Evolutionary conservation across 768 basidiomycete species (phyloP).

Genomic region (Lentinula raphanica): DNA sequence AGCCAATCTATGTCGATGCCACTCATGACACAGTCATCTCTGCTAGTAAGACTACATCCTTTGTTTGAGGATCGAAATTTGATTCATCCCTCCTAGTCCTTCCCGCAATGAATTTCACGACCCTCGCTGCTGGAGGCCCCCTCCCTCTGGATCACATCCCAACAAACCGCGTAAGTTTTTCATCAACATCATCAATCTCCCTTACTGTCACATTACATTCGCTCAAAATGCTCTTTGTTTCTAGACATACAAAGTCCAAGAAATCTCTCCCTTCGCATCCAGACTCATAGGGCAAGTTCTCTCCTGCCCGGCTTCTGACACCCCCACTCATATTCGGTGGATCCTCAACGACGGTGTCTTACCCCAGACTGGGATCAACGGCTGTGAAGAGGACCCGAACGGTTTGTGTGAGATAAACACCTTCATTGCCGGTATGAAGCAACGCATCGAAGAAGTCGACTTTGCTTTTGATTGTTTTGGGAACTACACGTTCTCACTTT

Average conservation of each 20-base stretch:
- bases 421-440: conserved; percentile 55
- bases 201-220: background rate
- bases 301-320: conserved; percentile 27
- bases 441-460: conserved; percentile 52
- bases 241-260: conserved; percentile 26
- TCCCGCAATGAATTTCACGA: conserved; percentile 70
- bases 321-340: conserved; percentile 50
- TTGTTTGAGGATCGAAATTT: background rate
- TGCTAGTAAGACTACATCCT: conserved; percentile 50
- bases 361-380: conserved; percentile 59
- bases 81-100: conserved; percentile 35
- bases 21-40: conserved; percentile 70
- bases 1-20: conserved; percentile 66
- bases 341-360: conserved; percentile 72
- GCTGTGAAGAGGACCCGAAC: conserved; percentile 49
- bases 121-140: conserved; percentile 55
- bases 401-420: conserved; percentile 59
- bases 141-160: conserved; percentile 60
- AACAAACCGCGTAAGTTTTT: conserved; percentile 44
- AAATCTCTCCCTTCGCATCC: conserved; percentile 30
- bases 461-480: conserved; percentile 58
- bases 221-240: conserved; percentile 31
- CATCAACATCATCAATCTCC: conserved; percentile 38
- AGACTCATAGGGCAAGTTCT: conserved; percentile 42
- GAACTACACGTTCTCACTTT: conserved; percentile 38